A percentile compares a stretch with the other conserved stretches of the same genome.
These are phyloP conservation scores for Tephrocybe sp. DNA, from an alignment of 768 basidiomycete species.

Conservation along the genomic window DNA sequence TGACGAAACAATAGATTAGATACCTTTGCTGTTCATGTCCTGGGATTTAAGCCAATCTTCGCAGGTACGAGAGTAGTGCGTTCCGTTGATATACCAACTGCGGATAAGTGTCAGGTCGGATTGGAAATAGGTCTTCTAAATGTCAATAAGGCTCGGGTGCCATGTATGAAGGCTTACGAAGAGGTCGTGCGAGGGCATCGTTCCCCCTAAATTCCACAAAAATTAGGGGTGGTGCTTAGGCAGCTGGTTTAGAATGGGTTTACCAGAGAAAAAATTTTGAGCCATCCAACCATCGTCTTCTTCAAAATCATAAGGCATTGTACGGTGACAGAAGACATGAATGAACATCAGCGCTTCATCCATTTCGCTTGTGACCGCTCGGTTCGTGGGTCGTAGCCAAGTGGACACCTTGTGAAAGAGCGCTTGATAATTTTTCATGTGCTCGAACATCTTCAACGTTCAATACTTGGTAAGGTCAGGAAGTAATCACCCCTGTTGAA, in stretches of 20 bases:
- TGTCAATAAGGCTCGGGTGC: background rate
- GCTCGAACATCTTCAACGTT: slow-evolving; percentile 59
- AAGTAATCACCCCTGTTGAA: slow-evolving; percentile 15
- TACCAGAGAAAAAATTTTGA: slow-evolving; percentile 66
- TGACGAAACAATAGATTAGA: background rate
- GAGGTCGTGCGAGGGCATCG: slow-evolving; percentile 69
- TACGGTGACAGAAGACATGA: slow-evolving; percentile 68
- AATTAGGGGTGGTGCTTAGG: background rate
- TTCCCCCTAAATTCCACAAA: slow-evolving; percentile 44
- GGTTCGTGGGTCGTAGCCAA: slow-evolving; percentile 53
- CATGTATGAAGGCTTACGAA: slow-evolving; percentile 32
- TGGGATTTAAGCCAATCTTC: slow-evolving; percentile 66
- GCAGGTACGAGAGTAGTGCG: slow-evolving; percentile 59
- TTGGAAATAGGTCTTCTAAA: slow-evolving; percentile 57
- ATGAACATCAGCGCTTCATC: slow-evolving; percentile 58
- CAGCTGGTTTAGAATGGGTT: background rate
- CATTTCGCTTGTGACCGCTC: slow-evolving; percentile 11
- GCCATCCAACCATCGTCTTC: slow-evolving; percentile 75
- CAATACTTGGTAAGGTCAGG: background rate
- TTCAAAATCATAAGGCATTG: slow-evolving; percentile 66
- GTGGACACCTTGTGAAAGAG: slow-evolving; percentile 60
- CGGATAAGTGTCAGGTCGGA: slow-evolving; percentile 53
- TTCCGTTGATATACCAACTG: slow-evolving; percentile 63
- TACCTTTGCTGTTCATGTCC: slow-evolving; percentile 47
- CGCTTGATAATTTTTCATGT: slow-evolving; percentile 71